A percentile compares a stretch with the other conserved stretches of the same genome.
These are phyloP conservation scores for Silene vulgaris DNA, from an alignment of 179 eudicot species.

Conservation along the genomic window DNA sequence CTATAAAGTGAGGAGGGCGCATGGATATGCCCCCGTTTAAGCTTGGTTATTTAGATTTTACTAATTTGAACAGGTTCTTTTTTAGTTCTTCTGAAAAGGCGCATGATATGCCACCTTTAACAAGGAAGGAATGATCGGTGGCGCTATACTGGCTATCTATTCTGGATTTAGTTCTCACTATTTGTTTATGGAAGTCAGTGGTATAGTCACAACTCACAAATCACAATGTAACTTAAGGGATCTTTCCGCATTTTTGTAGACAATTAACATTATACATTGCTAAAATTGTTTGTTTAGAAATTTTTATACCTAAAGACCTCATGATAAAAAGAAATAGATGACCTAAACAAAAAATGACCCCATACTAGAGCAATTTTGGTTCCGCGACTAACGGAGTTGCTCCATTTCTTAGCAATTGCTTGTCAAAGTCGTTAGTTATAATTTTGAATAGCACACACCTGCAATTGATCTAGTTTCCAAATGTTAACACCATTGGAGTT, in stretches of 20 bases:
- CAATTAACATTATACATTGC: not conserved
- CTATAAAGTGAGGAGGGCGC: not conserved
- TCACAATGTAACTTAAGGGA: not conserved
- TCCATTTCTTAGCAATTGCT: not conserved
- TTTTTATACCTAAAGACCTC: not conserved
- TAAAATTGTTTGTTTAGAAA: not conserved
- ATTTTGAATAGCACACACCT: conserved; percentile 38
- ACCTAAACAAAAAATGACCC: not conserved
- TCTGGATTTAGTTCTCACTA: not conserved
- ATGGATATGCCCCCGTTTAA: not conserved
- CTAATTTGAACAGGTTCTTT: not conserved
- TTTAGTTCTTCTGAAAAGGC: not conserved
- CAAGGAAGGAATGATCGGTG: not conserved
- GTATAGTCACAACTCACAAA: too few species aligned
- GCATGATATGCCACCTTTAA: not conserved
- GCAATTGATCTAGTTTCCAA: conserved; percentile 63
- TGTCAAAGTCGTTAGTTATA: not conserved
- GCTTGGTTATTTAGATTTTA: not conserved
- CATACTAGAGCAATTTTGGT: not conserved
- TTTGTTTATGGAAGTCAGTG: not conserved
- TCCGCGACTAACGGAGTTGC: not conserved
- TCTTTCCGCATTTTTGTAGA: not conserved
- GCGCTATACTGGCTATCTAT: not conserved
- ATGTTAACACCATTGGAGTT: conserved; percentile 29
- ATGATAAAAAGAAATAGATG: not conserved